phyloP scores from a whole-genome alignment of 495 filamentous ascomycete genomes.

The Penicillium odoratum region DNA sequence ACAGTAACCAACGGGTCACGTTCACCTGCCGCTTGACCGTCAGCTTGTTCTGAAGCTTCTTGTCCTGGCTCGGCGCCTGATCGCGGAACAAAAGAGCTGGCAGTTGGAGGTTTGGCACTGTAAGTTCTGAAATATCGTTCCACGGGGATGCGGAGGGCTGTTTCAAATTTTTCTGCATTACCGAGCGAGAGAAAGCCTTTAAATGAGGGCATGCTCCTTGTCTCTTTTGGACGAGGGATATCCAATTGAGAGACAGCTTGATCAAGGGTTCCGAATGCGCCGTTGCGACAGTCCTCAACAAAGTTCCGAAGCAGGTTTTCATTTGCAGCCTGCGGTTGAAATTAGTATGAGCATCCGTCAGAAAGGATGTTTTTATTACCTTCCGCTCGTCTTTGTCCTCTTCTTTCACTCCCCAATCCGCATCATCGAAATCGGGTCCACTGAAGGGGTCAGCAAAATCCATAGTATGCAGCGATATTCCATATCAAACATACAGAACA shows the following conservation, averaged over 20 bases:
- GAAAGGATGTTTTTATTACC: constrained; percentile 31
- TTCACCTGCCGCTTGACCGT: constrained; percentile 33
- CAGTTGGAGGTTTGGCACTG: constrained; percentile 67
- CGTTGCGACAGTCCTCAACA: constrained; percentile 59
- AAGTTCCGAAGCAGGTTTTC: constrained; percentile 66
- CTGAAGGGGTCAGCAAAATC: constrained; percentile 49
- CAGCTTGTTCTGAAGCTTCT: constrained; percentile 47
- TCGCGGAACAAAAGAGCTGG: constrained; percentile 68
- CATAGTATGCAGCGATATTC: background rate
- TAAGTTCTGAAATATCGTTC: constrained; percentile 87
- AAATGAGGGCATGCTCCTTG: constrained; percentile 71
- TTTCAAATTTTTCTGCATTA: constrained; percentile 69
- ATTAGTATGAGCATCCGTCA: background rate
- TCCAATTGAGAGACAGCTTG: constrained; percentile 77
- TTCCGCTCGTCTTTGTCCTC: constrained; percentile 78
- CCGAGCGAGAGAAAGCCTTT: constrained; percentile 81
- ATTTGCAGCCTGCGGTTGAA: constrained; percentile 49
- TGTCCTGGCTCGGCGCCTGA: constrained; percentile 43
- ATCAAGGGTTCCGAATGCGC: constrained; percentile 76
- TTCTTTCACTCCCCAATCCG: constrained; percentile 88
- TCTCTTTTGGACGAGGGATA: constrained; percentile 73
- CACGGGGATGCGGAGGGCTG: constrained; percentile 78
- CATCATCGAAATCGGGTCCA: constrained; percentile 92
- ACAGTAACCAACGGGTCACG: constrained; percentile 59
- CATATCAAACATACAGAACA: constrained; percentile 62